Conservation (phyloP, 108 stramenopile genomes). For the Ochromonas danica region DNA sequence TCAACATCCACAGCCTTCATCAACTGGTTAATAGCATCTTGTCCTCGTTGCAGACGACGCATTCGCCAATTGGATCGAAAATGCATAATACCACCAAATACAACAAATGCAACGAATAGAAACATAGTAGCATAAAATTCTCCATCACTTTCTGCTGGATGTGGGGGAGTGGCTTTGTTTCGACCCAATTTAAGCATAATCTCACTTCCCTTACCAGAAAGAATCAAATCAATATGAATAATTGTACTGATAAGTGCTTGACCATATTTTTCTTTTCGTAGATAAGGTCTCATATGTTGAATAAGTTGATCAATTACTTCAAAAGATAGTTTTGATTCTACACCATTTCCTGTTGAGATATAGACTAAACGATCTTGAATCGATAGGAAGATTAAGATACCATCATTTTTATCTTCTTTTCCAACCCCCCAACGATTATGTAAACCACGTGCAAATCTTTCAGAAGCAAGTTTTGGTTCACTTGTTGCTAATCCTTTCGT, state of each 20-base stretch:
- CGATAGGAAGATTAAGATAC: slow-evolving; percentile 27
- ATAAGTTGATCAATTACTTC: neutral
- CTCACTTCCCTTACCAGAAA: slow-evolving; percentile 12
- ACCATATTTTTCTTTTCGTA: neutral
- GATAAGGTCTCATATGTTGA: neutral
- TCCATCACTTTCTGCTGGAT: too few species aligned
- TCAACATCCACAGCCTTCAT: neutral
- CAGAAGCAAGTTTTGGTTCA: slow-evolving; percentile 3
- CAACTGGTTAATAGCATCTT: neutral
- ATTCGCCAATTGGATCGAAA: neutral
- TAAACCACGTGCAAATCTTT: slow-evolving; percentile 4
- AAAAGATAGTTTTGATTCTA: neutral
- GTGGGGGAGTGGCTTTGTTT: too few species aligned
- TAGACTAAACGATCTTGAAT: slow-evolving; percentile 26
- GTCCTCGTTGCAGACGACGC: neutral
- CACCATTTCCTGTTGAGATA: slow-evolving; percentile 3
- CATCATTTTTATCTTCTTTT: neutral
- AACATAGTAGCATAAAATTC: too few species aligned
- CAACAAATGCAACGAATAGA: too few species aligned
- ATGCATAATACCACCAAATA: too few species aligned
- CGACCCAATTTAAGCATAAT: too few species aligned
- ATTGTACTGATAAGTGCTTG: neutral
- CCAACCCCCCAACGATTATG: slow-evolving; percentile 34
- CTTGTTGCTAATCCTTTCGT: neutral
- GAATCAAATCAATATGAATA: neutral